Evolutionary conservation across 805 yeast species (phyloP), one percentile per base, ranked within the genome.

Genomic region (Kodamaea leandrae): DNA sequence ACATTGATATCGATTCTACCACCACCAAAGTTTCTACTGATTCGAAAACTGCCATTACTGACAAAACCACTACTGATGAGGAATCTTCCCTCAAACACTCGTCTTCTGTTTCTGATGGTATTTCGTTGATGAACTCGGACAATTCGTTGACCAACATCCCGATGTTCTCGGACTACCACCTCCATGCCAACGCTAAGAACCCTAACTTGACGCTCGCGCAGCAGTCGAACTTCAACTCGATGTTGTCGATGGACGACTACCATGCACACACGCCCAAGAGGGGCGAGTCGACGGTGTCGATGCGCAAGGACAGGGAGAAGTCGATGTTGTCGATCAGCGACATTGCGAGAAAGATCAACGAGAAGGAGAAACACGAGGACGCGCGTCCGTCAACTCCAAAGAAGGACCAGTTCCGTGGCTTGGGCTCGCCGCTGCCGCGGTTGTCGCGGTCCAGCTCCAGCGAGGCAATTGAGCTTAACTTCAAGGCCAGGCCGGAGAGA

Each of bases 81-180:
- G 44, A 39, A 12, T n/a, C n/a, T n/a, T n/a, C n/a, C n/a, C n/a
- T n/a, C 25, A 10, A 50, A 30, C 37, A 49, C 32, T 60, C 68
- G 5, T 55, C 66, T 4, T 74, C 83, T 1, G 64, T 68, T 8
- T 77, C 85, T 2, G 80, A 78, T 55, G 83, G 82, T 13, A 61
- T 80, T 37, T 80, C 87, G 6, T 66, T 82, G 44, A 74, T 81
- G 50, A 77, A 76, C 54, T 80, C 86, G 3, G 77, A 72, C 47
- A 78, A 76, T 35, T 79, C 83, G 7, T 66, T 78, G 39, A 72
- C 86, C 2, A 80, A 82, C 55, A 72, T 82, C 30, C 87, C 89
- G 2, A 71, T 82, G 58, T 74, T 82, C 43, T 69, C 76, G 14
- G 79, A 76, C 45, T 78, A 76, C 42, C 60, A 53, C 15, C 57